These are phyloP conservation scores for Iris macrosiphon DNA, from an alignment of 106 monocot species.

Conservation along the genomic window DNA sequence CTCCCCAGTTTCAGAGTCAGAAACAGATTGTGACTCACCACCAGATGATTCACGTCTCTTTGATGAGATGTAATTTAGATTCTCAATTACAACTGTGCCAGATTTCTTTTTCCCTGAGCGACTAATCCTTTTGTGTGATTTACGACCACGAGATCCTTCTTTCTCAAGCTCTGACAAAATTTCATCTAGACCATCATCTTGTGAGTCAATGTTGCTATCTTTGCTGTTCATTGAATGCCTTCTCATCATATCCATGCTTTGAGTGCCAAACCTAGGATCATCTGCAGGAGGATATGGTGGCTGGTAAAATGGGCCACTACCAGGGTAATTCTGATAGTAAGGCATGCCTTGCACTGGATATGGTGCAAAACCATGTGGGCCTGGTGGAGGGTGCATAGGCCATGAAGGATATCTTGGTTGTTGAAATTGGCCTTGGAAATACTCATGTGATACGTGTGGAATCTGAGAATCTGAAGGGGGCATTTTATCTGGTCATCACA, in stretches of 20 bases:
- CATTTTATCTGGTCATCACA: conserved; percentile 23
- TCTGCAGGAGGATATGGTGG: conserved; percentile 42
- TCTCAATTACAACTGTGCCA: conserved; percentile 66
- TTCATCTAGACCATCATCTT: conserved; percentile 29
- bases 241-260: conserved; percentile 27
- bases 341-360: conserved; percentile 78
- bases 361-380: conserved; percentile 45
- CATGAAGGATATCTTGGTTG: conserved; percentile 69
- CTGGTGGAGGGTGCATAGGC: conserved; percentile 63
- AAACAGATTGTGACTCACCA: conserved; percentile 46
- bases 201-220: conserved; percentile 29
- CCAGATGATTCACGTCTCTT: conserved; percentile 49
- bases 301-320: conserved; percentile 41
- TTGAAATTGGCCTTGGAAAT: conserved; percentile 31
- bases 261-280: conserved; percentile 16
- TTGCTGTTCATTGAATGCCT: conserved; percentile 47
- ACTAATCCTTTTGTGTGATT: conserved; percentile 40
- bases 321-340: conserved; percentile 79
- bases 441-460: conserved; percentile 13
- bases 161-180: conserved; percentile 38
- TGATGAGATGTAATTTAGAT: conserved; percentile 69
- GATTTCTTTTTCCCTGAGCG: conserved; percentile 64
- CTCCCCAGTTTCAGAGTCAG: conserved; percentile 33
- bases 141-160: conserved; percentile 33
- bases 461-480: conserved; percentile 18